Evolutionary conservation across 306 rosid species (phyloP).

Genomic region (Cyamopsis tetragonoloba): DNA sequence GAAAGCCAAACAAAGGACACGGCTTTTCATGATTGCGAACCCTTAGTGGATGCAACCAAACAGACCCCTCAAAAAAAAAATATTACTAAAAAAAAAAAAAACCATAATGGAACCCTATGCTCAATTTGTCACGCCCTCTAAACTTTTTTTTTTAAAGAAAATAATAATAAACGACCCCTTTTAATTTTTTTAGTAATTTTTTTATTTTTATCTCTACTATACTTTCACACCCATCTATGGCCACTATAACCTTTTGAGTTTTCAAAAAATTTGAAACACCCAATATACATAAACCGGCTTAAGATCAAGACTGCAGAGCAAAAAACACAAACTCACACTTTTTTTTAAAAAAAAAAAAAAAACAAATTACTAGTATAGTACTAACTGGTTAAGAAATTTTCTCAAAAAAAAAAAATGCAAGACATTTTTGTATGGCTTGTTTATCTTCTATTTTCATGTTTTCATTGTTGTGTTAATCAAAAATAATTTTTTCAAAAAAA

Average conservation of each 20-base stretch:
- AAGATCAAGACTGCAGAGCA: conserved; percentile 28
- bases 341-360: neutral
- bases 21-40: conserved; percentile 42
- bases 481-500: too few relatives aligned
- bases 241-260: neutral
- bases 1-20: conserved; percentile 40
- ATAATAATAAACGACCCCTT: neutral
- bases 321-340: neutral
- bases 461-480: too few relatives aligned
- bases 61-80: conserved; percentile 12
- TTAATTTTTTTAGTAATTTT: too few relatives aligned
- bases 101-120: conserved; percentile 38
- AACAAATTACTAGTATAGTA: too few relatives aligned
- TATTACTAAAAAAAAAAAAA: neutral
- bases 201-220: too few relatives aligned
- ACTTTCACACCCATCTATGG: neutral
- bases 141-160: neutral
- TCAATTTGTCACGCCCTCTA: neutral
- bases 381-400: too few relatives aligned
- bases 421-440: too few relatives aligned
- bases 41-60: conserved; percentile 34
- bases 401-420: too few relatives aligned
- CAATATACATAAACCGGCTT: conserved; percentile 3
- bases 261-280: conserved; percentile 5
- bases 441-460: too few relatives aligned